Conservation (phyloP, 805 yeast genomes). For the Suhomyces sp. region DNA sequence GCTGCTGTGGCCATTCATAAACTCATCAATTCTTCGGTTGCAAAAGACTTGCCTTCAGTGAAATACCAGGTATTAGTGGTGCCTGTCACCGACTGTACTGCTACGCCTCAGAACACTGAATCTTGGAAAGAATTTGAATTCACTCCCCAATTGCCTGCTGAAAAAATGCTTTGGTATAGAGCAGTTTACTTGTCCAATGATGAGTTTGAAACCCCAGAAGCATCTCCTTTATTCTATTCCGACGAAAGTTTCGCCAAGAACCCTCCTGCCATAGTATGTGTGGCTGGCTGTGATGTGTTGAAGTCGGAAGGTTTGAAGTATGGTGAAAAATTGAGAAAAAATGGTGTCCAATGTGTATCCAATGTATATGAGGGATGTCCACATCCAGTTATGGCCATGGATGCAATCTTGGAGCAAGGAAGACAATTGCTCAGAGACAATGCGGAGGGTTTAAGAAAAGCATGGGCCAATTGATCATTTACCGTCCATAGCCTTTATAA, state of each 20-base stretch:
- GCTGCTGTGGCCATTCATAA: slow-evolving; percentile 38
- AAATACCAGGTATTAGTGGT: slow-evolving; percentile 43
- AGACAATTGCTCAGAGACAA: slow-evolving; percentile 31
- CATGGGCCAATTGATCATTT: no score
- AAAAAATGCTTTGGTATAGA: slow-evolving; percentile 47
- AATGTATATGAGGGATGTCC: slow-evolving; percentile 43
- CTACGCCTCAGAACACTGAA: slow-evolving; percentile 30
- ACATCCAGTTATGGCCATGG: slow-evolving; percentile 52
- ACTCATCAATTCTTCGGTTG: slow-evolving; percentile 24
- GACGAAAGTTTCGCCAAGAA: slow-evolving; percentile 37
- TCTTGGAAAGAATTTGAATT: slow-evolving; percentile 41
- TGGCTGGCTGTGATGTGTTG: slow-evolving; percentile 46
- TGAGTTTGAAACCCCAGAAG: slow-evolving; percentile 27
- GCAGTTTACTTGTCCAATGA: slow-evolving; percentile 38
- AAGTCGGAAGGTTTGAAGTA: slow-evolving; percentile 46
- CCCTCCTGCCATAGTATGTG: slow-evolving; percentile 44
- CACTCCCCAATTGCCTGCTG: slow-evolving; percentile 46
- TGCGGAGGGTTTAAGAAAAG: slow-evolving; percentile 27
- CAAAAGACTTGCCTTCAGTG: slow-evolving; percentile 29
- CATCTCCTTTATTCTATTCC: slow-evolving; percentile 43
- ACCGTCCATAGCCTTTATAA: no score
- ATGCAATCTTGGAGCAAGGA: slow-evolving; percentile 36
- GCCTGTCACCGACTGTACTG: slow-evolving; percentile 45
- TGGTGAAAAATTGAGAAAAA: slow-evolving; percentile 34
- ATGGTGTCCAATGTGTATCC: slow-evolving; percentile 36